Evolutionary conservation across 2,329 filamentous ascomycete genomes (phyloP), one percentile per base, ranked within the genome.

Genomic region (Dactylonectria macrodidyma): DNA sequence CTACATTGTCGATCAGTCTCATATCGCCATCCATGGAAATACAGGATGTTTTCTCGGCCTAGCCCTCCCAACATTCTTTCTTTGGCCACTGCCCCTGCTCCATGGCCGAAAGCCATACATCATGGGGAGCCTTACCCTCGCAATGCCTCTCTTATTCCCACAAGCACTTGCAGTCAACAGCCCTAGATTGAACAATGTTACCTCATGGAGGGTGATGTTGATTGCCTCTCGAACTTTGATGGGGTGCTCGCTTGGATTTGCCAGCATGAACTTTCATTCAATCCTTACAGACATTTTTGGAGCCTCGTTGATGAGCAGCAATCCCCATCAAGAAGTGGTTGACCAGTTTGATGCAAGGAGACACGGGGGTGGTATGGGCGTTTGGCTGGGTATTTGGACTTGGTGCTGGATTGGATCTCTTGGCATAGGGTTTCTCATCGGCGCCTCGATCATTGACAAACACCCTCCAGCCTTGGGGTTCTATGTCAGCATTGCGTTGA

Each of bases 81-180:
- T 88, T 71, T 95, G 93, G 93, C 92, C 93, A 3, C 81, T 95
- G 6, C 91, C 92, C 7, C 84, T 94, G 7, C 85, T 95, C 1
- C 92, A 95, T 77, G 93, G 93, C 3, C 87, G 93, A 11, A 94
- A 94, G 76, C 91, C 92, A 1, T 95, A 95, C 75, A 90, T 92
- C n/a, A 82, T 95, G 44, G 85, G 88, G 34, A 88, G 92, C 22
- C 85, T 95, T 59, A 87, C 89, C 2, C 76, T 94, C 36, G 89
- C 92, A 6, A 87, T 95, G 82, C 92, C 92, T 3, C 83, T 95
- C 0, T 86, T 95, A 41, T 93, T 95, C 64, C 92, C 92, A 0
- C 93, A 95, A 77, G 93, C 92, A 1, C 82, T 95, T 46, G 86
- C 90, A 2, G 87, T 94, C 9, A 86, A 87, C 51, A 78, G 81